phyloP scores from a whole-genome alignment of 768 basidiomycete genomes.

The Termitomyces sp. region DNA sequence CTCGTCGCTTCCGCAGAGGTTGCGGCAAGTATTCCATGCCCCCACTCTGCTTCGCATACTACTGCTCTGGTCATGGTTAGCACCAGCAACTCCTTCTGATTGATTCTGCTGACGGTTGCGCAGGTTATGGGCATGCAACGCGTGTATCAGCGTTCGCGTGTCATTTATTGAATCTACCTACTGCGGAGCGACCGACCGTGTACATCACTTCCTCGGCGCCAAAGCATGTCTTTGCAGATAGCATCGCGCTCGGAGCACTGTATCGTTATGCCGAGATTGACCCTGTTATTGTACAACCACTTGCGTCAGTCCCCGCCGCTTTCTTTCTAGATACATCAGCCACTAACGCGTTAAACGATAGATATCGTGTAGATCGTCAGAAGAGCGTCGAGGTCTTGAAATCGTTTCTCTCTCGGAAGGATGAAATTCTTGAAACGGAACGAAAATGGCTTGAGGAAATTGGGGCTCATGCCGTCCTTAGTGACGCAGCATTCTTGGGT shows the following conservation, averaged over 20 bases:
- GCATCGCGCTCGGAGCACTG: constrained; percentile 55
- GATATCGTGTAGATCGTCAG: constrained; percentile 70
- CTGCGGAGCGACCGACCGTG: constrained; percentile 40
- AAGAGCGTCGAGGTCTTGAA: constrained; percentile 64
- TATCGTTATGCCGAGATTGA: constrained; percentile 76
- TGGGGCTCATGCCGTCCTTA: constrained; percentile 57
- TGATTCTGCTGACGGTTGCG: neutral
- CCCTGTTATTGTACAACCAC: constrained; percentile 76
- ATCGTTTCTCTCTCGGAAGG: constrained; percentile 54
- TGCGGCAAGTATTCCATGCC: constrained; percentile 15
- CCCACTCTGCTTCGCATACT: constrained; percentile 52
- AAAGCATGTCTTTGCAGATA: constrained; percentile 63
- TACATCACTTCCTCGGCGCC: constrained; percentile 76
- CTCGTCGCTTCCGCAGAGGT: constrained; percentile 1
- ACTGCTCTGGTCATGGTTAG: constrained; percentile 75
- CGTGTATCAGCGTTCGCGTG: constrained; percentile 72
- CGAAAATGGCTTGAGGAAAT: constrained; percentile 51
- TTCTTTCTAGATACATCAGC: neutral
- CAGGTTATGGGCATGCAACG: constrained; percentile 84
- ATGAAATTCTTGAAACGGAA: constrained; percentile 52
- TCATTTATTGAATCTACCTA: constrained; percentile 47
- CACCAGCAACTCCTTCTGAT: neutral
- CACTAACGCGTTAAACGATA: constrained; percentile 21
- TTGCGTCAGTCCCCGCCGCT: constrained; percentile 53
- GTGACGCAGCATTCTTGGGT: constrained; percentile 76